phyloP scores from a whole-genome alignment of 768 basidiomycete species.

The Lanmaoa pseudosensibilis region DNA sequence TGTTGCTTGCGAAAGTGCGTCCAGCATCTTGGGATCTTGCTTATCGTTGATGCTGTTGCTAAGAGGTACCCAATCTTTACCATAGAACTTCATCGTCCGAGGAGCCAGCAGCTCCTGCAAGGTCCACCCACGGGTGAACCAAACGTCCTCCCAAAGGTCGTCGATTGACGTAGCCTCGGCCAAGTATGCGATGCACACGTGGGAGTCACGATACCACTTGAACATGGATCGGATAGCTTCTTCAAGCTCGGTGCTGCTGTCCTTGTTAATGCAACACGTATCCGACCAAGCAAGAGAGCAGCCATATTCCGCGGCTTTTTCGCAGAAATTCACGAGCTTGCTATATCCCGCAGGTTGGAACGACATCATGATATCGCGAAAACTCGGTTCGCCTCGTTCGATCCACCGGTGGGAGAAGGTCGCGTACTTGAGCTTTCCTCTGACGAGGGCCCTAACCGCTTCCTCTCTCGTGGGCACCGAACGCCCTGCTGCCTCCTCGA shows the following conservation, averaged over 20 bases:
- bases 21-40: conserved; percentile 22
- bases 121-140: conserved; percentile 36
- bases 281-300: conserved; percentile 36
- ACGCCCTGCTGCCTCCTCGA: conserved; percentile 20
- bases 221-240: conserved; percentile 37
- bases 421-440: conserved; percentile 28
- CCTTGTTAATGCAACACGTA: conserved; percentile 37
- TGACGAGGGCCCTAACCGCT: conserved; percentile 23
- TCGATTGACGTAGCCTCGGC: conserved; percentile 31
- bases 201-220: conserved; percentile 32
- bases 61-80: conserved; percentile 26
- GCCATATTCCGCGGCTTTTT: conserved; percentile 27
- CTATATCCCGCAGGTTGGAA: conserved; percentile 27
- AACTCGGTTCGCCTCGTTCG: conserved; percentile 30
- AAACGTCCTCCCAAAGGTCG: conserved; percentile 27
- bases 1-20: conserved; percentile 26
- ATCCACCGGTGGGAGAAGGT: conserved; percentile 33
- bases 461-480: conserved; percentile 31
- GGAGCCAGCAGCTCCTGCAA: conserved; percentile 32
- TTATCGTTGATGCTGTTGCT: conserved; percentile 31
- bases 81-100: conserved; percentile 33
- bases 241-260: conserved; percentile 36
- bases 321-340: conserved; percentile 28
- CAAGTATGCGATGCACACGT: conserved; percentile 34
- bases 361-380: conserved; percentile 32